phyloP scores from a whole-genome alignment of 441 rosid species.

The Cnidoscolus chayamansa region DNA sequence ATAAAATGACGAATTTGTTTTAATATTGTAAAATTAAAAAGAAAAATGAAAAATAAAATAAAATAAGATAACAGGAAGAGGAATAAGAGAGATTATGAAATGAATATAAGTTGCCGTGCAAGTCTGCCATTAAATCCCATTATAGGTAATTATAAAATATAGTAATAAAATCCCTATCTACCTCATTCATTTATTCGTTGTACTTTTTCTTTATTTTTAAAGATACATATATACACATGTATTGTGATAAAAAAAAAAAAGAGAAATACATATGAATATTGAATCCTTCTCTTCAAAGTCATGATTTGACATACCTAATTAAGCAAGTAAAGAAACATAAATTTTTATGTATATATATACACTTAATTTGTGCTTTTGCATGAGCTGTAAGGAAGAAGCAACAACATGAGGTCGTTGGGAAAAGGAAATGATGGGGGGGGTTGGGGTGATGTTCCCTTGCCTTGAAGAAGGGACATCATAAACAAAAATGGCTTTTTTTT shows the following conservation, averaged over 20 bases:
- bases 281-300: constrained; percentile 19
- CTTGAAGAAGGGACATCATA: constrained; percentile 32
- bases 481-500: neutral
- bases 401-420: neutral
- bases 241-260: too few species aligned
- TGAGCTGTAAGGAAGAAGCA: constrained; percentile 15
- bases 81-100: neutral
- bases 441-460: constrained; percentile 18
- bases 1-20: too few species aligned
- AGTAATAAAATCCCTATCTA: too few species aligned
- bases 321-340: neutral
- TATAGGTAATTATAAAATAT: too few species aligned
- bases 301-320: neutral
- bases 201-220: neutral
- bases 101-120: constrained; percentile 19
- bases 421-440: too few species aligned
- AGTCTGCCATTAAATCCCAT: constrained; percentile 5
- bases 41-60: too few species aligned
- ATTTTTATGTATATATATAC: too few species aligned
- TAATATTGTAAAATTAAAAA: too few species aligned
- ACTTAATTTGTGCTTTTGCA: too few species aligned
- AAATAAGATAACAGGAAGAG: too few species aligned
- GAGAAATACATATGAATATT: neutral
- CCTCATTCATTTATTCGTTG: neutral
- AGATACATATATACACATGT: neutral